Evolutionary conservation across 306 rosid species (phyloP).

Genomic region (Dalbergia cochinchinensis): DNA sequence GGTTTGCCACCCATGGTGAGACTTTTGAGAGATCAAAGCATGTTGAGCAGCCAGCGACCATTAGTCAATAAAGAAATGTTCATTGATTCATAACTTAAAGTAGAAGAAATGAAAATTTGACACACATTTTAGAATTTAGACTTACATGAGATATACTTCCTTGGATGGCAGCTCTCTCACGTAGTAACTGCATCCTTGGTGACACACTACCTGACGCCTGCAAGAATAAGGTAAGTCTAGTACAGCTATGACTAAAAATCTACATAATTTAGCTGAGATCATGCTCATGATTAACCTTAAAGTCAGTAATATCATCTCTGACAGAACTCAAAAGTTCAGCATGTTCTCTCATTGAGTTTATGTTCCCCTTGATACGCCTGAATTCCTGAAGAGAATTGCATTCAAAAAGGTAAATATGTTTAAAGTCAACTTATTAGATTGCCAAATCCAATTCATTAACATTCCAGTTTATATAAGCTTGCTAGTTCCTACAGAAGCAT

Average conservation of each 20-base stretch:
- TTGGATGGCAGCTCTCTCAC: slow-evolving; percentile 95
- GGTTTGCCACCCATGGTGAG: slow-evolving; percentile 18
- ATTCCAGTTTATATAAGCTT: neutral
- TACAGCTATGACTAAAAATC: slow-evolving; percentile 27
- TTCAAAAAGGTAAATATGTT: slow-evolving; percentile 28
- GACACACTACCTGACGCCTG: slow-evolving; percentile 98
- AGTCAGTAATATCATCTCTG: slow-evolving; percentile 97
- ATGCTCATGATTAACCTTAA: slow-evolving; percentile 66
- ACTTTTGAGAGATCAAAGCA: slow-evolving; percentile 2
- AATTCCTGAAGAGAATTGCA: slow-evolving; percentile 73
- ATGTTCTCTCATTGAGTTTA: slow-evolving; percentile 89
- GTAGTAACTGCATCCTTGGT: slow-evolving; percentile 87
- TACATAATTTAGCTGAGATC: slow-evolving; percentile 38
- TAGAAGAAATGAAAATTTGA: slow-evolving; percentile 12
- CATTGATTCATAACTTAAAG: slow-evolving; percentile 16
- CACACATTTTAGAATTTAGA: slow-evolving; percentile 28
- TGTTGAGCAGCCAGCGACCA: slow-evolving; percentile 6
- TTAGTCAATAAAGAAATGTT: slow-evolving; percentile 16
- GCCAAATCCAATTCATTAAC: slow-evolving; percentile 25
- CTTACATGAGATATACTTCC: slow-evolving; percentile 98
- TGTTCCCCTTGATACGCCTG: slow-evolving; percentile 90
- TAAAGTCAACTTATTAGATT: slow-evolving; percentile 23
- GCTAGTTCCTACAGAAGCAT: slow-evolving; percentile 14
- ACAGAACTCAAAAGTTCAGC: slow-evolving; percentile 97
- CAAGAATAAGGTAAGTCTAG: slow-evolving; percentile 46